Percentiles rank a stretch among this genome's conserved stretches.
Evolutionary conservation across 345 rosid genomes (phyloP).

Genomic region (Adansonia digitata): DNA sequence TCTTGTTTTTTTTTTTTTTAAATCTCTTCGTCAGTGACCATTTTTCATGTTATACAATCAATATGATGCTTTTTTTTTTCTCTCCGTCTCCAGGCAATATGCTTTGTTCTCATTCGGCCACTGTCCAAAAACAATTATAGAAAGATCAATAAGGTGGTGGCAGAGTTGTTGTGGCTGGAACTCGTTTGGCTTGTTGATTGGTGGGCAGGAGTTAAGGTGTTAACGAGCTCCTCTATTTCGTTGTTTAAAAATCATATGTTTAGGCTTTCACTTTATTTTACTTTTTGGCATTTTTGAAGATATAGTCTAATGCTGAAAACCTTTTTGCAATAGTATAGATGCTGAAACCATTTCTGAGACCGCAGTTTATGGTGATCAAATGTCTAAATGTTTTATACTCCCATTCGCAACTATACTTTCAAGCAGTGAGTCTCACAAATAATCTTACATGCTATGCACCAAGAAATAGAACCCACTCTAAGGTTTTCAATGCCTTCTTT

Average conservation of each 20-base stretch:
- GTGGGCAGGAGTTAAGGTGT: constrained; percentile 95
- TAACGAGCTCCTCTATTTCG: neutral
- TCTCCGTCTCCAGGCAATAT: constrained; percentile 62
- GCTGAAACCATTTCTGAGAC: neutral
- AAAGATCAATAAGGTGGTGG: constrained; percentile 61
- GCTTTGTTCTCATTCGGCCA: constrained; percentile 68
- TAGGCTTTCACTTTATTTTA: neutral
- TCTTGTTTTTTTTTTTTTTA: neutral
- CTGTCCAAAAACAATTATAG: constrained; percentile 69
- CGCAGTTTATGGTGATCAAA: neutral
- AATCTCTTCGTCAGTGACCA: neutral
- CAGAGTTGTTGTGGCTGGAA: constrained; percentile 87
- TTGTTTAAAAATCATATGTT: neutral
- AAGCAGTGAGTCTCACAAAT: neutral
- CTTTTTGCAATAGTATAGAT: neutral
- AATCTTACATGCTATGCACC: neutral
- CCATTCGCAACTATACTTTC: neutral
- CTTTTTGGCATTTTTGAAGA: neutral
- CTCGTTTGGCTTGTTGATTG: constrained; percentile 93
- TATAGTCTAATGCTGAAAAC: neutral
- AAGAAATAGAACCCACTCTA: neutral
- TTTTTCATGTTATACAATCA: neutral
- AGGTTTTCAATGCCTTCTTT: neutral
- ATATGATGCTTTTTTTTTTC: neutral
- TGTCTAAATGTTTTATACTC: neutral